A percentile compares a stretch with the other conserved stretches of the same genome.
Evolutionary conservation across 2,329 filamentous ascomycete species (phyloP).

Genomic region (Rhinocladiella mackenziei): DNA sequence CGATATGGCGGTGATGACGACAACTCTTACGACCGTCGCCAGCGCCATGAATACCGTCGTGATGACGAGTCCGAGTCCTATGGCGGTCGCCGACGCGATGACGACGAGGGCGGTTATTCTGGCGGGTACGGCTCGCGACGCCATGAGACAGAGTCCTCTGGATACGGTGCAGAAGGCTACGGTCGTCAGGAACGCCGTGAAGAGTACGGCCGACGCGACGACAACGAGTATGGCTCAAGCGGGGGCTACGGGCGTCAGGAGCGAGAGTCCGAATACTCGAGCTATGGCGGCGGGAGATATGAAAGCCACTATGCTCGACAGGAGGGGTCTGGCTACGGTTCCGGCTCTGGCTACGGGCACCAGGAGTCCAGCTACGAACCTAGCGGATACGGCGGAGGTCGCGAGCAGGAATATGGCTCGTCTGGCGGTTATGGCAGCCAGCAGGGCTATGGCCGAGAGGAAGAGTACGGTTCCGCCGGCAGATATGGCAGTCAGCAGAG

Average conservation of each 20-base stretch:
- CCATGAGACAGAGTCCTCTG: constrained; percentile 3
- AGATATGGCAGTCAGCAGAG: neutral
- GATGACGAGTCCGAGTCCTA: constrained; percentile 17
- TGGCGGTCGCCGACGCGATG: constrained; percentile 7
- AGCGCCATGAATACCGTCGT: constrained; percentile 21
- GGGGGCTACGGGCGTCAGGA: constrained; percentile 11
- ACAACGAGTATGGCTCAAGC: constrained; percentile 8
- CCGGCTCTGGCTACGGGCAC: neutral
- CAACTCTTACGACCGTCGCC: constrained; percentile 19
- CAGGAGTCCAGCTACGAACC: constrained; percentile 5
- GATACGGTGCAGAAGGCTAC: constrained; percentile 3
- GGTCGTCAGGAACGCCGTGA: constrained; percentile 11
- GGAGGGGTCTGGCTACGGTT: constrained; percentile 1
- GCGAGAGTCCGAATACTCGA: too few species aligned
- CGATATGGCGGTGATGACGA: constrained; percentile 24
- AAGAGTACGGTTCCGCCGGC: constrained; percentile 1
- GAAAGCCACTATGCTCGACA: too few species aligned
- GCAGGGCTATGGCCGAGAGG: constrained; percentile 5
- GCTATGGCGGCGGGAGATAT: too few species aligned
- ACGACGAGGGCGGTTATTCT: constrained; percentile 9
- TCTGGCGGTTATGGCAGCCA: constrained; percentile 4
- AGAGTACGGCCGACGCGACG: constrained; percentile 21
- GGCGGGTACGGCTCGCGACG: constrained; percentile 8
- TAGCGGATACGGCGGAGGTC: too few species aligned
- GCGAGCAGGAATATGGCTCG: constrained; percentile 7